A percentile compares a stretch with the other conserved stretches of the same genome.
Conservation (phyloP, 2,329 filamentous ascomycete species). For the Dothidotthia symphoricarpi region DNA sequence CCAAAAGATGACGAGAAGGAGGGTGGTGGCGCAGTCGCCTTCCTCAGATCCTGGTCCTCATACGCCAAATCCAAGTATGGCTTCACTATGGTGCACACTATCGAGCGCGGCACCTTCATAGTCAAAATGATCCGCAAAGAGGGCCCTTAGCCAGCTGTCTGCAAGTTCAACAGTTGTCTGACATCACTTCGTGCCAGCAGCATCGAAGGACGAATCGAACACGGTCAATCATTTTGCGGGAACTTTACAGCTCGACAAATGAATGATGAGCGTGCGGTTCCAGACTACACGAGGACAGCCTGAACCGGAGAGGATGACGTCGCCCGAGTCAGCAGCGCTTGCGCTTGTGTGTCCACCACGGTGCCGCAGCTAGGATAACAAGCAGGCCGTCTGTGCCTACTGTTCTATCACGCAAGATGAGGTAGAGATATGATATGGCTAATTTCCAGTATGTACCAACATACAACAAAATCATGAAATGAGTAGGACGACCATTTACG, state of each 20-base stretch:
- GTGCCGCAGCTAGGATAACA: slow-evolving; percentile 27
- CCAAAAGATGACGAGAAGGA: slow-evolving; percentile 42
- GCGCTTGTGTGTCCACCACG: slow-evolving; percentile 23
- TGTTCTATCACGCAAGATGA: slow-evolving; percentile 20
- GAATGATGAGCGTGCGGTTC: slow-evolving; percentile 15
- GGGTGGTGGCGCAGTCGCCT: slow-evolving; percentile 38
- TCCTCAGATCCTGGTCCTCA: slow-evolving; percentile 43
- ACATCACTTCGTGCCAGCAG: slow-evolving; percentile 20
- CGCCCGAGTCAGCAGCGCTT: slow-evolving; percentile 26
- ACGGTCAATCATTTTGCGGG: slow-evolving; percentile 19
- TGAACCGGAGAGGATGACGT: slow-evolving; percentile 16
- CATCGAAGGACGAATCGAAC: slow-evolving; percentile 17
- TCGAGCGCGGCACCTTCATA: slow-evolving; percentile 37
- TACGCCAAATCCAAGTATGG: slow-evolving; percentile 38
- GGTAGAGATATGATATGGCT: too few relatives aligned
- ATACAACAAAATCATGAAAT: too few relatives aligned
- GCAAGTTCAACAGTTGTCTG: slow-evolving; percentile 18
- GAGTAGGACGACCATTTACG: too few relatives aligned
- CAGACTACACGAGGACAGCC: slow-evolving; percentile 17
- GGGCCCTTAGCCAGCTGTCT: slow-evolving; percentile 22
- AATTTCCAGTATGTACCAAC: too few relatives aligned
- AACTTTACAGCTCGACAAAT: slow-evolving; percentile 16
- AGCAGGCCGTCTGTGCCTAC: slow-evolving; percentile 25
- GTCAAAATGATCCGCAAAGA: slow-evolving; percentile 30
- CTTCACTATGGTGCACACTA: slow-evolving; percentile 38